Base-by-base conservation (phyloP, 805 yeast genomes). In the Wilhelminamyces savonicus region DNA sequence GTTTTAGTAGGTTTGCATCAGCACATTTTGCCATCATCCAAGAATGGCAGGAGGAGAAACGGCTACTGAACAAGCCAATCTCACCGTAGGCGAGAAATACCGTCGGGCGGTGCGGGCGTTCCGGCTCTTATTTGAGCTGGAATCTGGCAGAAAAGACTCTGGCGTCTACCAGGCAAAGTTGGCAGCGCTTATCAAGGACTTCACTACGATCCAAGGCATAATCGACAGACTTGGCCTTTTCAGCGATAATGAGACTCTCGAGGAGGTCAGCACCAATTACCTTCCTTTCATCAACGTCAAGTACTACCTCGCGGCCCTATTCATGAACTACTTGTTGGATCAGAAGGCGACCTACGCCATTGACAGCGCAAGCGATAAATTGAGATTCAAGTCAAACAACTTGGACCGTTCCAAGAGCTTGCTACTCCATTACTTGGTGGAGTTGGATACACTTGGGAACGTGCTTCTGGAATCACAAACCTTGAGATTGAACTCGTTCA, bases 171-270 rank as follows among this genome's bases (percentile, higher is more conserved):
- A 75, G 39, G 19, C 24, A 4, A 24, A 46, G 16, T 42, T 77
- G n/a, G 36, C 43, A 2, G 36, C 39, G 1, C 41, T 62, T 4
- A 59, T 76, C 14, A 54, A 59, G 16, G 57, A 62, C 28, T 61
- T 77, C 42, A 41, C 61, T n/a, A 43, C 59, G n/a, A 50, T 81
- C 20, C 63, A 70, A 36, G 36, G 41, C 1, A 49, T 61, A 9
- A 62, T 79, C 1, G 56, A 63, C 9, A 55, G 58, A n/a, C 53
- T 77, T 12, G 64, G 76, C 3, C 50, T 86, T 15, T 86, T 83
- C 56, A 81, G 90, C 43, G 55, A 59, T 9, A 85, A 85, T 50
- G 96, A 87, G 49, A 46, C 66, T 0, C 34, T 82, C 2, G 82
- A 76, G 1, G 97, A 87, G 43, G 45, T 87, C 8, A 62, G 71